These are phyloP conservation scores for Cryphonectria carpinicola DNA, from an alignment of 2,329 filamentous ascomycete genomes.

Conservation along the genomic window DNA sequence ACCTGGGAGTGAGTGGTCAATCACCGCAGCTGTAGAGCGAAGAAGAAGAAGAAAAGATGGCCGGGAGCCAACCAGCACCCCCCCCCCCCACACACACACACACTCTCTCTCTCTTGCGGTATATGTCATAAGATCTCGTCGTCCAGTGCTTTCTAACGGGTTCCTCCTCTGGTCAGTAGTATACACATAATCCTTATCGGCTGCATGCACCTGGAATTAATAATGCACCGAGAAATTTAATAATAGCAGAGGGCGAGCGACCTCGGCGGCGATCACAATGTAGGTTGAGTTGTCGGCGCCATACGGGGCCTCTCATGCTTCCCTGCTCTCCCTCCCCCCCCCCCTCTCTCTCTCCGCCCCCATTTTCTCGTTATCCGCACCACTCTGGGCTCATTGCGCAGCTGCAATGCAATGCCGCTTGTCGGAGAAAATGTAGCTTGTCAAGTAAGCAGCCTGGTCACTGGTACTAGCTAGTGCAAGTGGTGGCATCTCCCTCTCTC, in stretches of 20 bases:
- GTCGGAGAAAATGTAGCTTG: conserved; percentile 1
- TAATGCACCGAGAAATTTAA: neutral
- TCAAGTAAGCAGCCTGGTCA: conserved; percentile 4
- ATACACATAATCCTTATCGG: conserved; percentile 1
- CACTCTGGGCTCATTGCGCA: conserved; percentile 6
- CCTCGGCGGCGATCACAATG: conserved; percentile 1
- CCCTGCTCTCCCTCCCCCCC: neutral
- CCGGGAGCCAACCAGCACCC: too few relatives aligned
- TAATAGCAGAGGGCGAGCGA: neutral
- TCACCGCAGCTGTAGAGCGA: neutral
- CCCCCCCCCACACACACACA: too few relatives aligned
- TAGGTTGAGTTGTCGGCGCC: neutral
- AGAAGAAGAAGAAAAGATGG: neutral
- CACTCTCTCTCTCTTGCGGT: too few relatives aligned
- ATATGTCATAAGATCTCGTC: too few relatives aligned
- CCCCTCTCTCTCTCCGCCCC: neutral
- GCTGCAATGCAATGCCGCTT: conserved; percentile 17
- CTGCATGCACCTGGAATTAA: conserved; percentile 12
- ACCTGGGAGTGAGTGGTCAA: neutral
- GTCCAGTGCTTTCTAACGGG: too few relatives aligned
- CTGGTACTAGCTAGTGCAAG: neutral
- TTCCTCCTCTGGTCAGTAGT: neutral
- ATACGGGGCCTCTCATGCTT: neutral
- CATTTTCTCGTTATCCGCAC: neutral
- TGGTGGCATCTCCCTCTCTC: neutral